Percentiles rank a stretch among this genome's conserved stretches.
These are phyloP conservation scores for Carpinus viminea DNA, from an alignment of 306 rosid genomes.

Conservation along the genomic window DNA sequence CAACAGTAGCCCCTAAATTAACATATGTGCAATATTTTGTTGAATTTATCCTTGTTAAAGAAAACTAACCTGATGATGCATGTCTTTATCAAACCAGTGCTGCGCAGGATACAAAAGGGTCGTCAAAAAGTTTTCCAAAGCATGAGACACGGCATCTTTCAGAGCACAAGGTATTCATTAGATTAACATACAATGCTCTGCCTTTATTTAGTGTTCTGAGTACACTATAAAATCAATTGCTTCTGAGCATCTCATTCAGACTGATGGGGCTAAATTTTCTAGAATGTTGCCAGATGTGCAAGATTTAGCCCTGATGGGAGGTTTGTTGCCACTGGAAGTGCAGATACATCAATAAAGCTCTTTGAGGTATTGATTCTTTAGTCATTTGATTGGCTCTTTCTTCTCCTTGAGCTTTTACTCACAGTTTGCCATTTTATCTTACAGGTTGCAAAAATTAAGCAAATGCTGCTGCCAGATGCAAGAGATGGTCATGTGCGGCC, in stretches of 20 bases:
- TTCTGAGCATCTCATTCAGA: conserved; percentile 22
- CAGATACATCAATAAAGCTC: conserved; percentile 87
- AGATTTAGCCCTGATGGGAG: conserved; percentile 88
- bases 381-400: conserved; percentile 7
- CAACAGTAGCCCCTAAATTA: neutral
- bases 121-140: conserved; percentile 75
- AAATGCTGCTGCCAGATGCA: conserved; percentile 75
- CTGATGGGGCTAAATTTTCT: conserved; percentile 59
- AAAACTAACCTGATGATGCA: conserved; percentile 23
- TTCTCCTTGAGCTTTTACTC: conserved; percentile 18
- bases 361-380: conserved; percentile 65
- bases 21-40: conserved; percentile 3
- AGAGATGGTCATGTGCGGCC: conserved; percentile 84
- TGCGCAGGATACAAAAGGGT: conserved; percentile 62
- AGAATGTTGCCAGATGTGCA: conserved; percentile 97
- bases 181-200: conserved; percentile 9
- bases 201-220: conserved; percentile 8
- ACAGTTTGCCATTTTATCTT: conserved; percentile 27
- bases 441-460: conserved; percentile 90
- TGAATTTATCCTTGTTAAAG: conserved; percentile 19
- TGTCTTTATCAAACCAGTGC: conserved; percentile 44
- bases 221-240: neutral
- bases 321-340: conserved; percentile 91
- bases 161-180: conserved; percentile 75
- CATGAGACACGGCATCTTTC: conserved; percentile 92